Evolutionary conservation across 208 protist genomes (phyloP).

Genomic region (Acanthamoeba culbertsoni): DNA sequence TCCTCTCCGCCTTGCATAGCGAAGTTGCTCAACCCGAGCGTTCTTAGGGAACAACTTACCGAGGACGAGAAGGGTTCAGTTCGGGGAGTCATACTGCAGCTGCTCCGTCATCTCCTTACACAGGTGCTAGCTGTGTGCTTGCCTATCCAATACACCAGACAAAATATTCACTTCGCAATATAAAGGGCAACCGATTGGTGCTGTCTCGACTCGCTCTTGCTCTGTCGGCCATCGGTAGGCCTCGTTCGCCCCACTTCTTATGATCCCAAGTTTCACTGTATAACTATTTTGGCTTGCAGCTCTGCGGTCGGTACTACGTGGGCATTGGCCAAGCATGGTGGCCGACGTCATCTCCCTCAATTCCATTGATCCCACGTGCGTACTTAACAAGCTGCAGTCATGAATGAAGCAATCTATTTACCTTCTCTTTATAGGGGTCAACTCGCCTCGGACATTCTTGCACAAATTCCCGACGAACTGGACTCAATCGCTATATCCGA

Average conservation of each 20-base stretch:
- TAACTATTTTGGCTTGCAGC: background rate
- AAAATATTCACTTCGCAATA: background rate
- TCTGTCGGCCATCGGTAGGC: slow-evolving; percentile 16
- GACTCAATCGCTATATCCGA: slow-evolving; percentile 18
- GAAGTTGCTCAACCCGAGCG: background rate
- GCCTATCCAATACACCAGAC: background rate
- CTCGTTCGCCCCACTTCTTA: background rate
- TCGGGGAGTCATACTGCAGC: background rate
- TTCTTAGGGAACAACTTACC: background rate
- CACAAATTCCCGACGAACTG: slow-evolving; percentile 34
- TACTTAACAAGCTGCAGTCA: background rate
- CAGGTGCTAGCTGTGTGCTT: background rate
- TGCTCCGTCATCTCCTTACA: background rate
- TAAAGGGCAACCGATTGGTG: background rate
- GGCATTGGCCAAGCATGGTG: slow-evolving; percentile 30
- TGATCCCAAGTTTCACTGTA: background rate
- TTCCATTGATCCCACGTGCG: slow-evolving; percentile 4
- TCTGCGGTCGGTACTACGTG: background rate
- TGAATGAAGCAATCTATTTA: background rate
- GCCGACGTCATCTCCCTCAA: background rate
- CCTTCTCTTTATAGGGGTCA: background rate
- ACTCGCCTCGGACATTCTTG: background rate
- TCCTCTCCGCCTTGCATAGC: background rate
- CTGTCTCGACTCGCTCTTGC: slow-evolving; percentile 25
- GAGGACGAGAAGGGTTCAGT: background rate